Percentiles rank a stretch among this genome's conserved stretches.
These are phyloP conservation scores for Fusarium poae DNA, from an alignment of 2,329 filamentous ascomycete species.

Conservation along the genomic window DNA sequence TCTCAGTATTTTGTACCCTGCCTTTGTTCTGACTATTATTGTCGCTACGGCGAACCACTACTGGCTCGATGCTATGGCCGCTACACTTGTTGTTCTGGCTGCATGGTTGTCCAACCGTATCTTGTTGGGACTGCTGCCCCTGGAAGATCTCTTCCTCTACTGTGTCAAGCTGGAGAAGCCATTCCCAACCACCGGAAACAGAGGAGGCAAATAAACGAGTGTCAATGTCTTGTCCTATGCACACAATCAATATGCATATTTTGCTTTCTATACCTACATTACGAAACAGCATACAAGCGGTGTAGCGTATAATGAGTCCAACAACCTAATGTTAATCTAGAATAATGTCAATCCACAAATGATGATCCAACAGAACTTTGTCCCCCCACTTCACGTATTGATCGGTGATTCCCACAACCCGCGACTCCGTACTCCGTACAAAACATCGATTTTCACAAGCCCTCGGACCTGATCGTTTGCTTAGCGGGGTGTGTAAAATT, in stretches of 20 bases:
- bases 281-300: not conserved
- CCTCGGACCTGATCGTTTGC: not conserved
- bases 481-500: not conserved
- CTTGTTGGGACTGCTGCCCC: slow-evolving; percentile 69
- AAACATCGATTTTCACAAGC: not conserved
- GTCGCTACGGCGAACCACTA: slow-evolving; percentile 74
- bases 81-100: slow-evolving; percentile 69
- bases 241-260: not conserved
- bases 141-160: slow-evolving; percentile 77
- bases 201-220: slow-evolving; percentile 31
- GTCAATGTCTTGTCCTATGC: not conserved
- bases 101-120: slow-evolving; percentile 67
- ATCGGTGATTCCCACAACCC: slow-evolving; percentile 1
- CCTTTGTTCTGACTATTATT: slow-evolving; percentile 67
- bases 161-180: slow-evolving; percentile 74
- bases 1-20: slow-evolving; percentile 65
- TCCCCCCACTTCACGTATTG: not conserved
- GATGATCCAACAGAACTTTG: not conserved
- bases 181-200: slow-evolving; percentile 60
- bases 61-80: slow-evolving; percentile 75
- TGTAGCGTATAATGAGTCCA: slow-evolving; percentile 7
- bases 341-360: slow-evolving; percentile 18
- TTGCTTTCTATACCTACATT: not conserved
- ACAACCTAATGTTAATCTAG: slow-evolving; percentile 23
- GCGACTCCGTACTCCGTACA: not conserved